Evolutionary conservation across 2,329 filamentous ascomycete species (phyloP).

Genomic region (Aureobasidium leucospermi): DNA sequence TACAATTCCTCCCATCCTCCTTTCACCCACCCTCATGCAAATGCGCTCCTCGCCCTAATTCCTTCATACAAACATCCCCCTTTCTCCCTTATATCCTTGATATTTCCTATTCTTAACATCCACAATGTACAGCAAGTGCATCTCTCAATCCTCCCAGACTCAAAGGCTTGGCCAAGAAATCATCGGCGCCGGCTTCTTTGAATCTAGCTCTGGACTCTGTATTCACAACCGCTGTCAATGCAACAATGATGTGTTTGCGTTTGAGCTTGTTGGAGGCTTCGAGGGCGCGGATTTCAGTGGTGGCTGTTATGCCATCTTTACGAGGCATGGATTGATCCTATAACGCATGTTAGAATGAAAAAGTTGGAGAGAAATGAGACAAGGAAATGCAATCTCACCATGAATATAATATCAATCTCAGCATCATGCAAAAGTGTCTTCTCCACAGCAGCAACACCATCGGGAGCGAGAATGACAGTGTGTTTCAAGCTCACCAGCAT

Average conservation of each 20-base stretch:
- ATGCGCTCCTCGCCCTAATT: too few relatives aligned
- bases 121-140: slow-evolving; percentile 10
- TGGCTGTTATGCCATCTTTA: slow-evolving; percentile 16
- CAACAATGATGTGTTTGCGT: slow-evolving; percentile 13
- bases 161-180: slow-evolving; percentile 15
- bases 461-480: slow-evolving; percentile 18
- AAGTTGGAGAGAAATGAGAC: not conserved
- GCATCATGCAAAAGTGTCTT: not conserved
- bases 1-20: too few relatives aligned
- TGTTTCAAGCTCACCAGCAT: slow-evolving; percentile 13
- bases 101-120: not conserved
- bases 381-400: not conserved
- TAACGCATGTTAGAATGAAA: not conserved
- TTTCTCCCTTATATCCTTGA: too few relatives aligned
- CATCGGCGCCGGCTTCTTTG: slow-evolving; percentile 16
- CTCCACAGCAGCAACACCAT: slow-evolving; percentile 21
- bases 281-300: slow-evolving; percentile 14
- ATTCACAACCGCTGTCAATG: slow-evolving; percentile 16
- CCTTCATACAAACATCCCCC: too few relatives aligned
- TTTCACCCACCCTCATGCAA: too few relatives aligned
- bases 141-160: slow-evolving; percentile 11
- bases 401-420: slow-evolving; percentile 15
- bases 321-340: slow-evolving; percentile 16
- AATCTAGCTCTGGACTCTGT: slow-evolving; percentile 7
- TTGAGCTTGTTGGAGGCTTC: slow-evolving; percentile 2